Evolutionary conservation across 228 moss, liverwort and hornwort species (phyloP).

Genomic region (Sphagnum fallax): DNA sequence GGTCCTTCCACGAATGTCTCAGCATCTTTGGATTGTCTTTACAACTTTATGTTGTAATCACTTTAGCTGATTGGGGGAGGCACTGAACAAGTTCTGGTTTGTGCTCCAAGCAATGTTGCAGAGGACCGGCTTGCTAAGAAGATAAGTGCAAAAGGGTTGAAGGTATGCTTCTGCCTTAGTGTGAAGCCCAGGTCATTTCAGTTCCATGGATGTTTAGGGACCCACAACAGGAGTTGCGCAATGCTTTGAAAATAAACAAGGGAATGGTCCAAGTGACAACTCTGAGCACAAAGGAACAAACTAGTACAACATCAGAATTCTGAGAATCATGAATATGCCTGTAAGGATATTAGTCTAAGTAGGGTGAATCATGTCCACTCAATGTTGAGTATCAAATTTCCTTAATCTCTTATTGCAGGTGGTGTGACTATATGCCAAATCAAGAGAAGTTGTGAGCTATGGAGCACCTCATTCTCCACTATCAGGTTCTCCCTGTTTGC

Average conservation of each 20-base stretch:
- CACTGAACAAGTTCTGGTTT: constrained; percentile 37
- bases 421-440: constrained; percentile 89
- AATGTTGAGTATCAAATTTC: not conserved
- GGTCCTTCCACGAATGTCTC: not conserved
- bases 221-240: no score
- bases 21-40: not conserved
- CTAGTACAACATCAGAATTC: no score
- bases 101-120: constrained; percentile 70
- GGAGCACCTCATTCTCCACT: constrained; percentile 92
- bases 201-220: no score
- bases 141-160: constrained; percentile 61
- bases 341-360: no score
- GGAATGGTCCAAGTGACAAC: no score
- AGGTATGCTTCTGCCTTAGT: constrained; percentile 14
- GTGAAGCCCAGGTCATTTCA: no score
- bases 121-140: constrained; percentile 65
- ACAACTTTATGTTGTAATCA: not conserved
- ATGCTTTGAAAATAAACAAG: no score
- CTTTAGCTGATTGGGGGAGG: not conserved
- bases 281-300: no score
- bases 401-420: constrained; percentile 35
- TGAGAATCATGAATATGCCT: no score
- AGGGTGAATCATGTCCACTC: no score
- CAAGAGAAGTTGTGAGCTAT: constrained; percentile 94
- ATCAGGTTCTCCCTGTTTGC: constrained; percentile 49